Conservation (phyloP, 306 rosid genomes). For the Psophocarpus tetragonolobus region DNA sequence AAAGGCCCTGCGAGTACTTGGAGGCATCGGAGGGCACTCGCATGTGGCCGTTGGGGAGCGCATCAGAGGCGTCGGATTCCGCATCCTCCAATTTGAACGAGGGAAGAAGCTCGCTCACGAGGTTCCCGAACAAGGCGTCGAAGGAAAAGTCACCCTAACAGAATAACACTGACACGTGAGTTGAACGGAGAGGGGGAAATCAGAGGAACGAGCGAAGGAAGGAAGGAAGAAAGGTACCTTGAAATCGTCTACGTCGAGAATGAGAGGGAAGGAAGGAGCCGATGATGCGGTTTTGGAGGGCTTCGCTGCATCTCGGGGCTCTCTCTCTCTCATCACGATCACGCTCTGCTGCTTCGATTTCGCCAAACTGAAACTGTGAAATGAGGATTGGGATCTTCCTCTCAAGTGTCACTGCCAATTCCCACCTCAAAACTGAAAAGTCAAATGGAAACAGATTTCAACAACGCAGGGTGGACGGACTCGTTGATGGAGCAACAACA, state of each 20-base stretch:
- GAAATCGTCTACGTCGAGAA: constrained; percentile 86
- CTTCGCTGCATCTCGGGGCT: constrained; percentile 52
- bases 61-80: constrained; percentile 67
- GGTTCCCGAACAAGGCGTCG: constrained; percentile 88
- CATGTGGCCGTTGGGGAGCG: constrained; percentile 63
- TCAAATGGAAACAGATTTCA: constrained; percentile 14
- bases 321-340: too few species aligned
- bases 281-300: constrained; percentile 53
- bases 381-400: neutral
- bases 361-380: neutral
- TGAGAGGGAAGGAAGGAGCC: constrained; percentile 69
- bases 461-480: neutral
- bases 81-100: constrained; percentile 75
- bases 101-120: constrained; percentile 90
- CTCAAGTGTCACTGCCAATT: too few species aligned
- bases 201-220: too few species aligned
- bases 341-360: constrained; percentile 21
- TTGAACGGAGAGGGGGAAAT: too few species aligned
- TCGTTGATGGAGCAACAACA: constrained; percentile 3
- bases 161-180: neutral
- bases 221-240: constrained; percentile 57
- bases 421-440: too few species aligned
- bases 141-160: constrained; percentile 92
- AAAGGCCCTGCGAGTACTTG: constrained; percentile 54
- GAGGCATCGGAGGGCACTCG: constrained; percentile 55